These are phyloP conservation scores for Colletotrichum gloeosporioides DNA, from an alignment of 2,329 filamentous ascomycete genomes.

Conservation along the genomic window DNA sequence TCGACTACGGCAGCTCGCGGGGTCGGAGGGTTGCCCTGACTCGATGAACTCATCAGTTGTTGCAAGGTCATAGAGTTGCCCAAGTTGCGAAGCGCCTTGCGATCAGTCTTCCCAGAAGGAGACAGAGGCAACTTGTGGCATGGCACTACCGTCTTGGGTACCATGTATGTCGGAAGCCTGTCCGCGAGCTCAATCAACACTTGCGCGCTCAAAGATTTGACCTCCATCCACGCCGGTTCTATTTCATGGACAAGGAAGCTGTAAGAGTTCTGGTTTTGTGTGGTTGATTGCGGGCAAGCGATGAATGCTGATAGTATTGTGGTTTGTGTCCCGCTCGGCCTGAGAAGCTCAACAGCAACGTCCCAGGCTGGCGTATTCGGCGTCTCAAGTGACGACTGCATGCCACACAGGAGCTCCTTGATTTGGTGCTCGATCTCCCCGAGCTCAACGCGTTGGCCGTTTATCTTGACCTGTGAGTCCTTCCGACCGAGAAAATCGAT, in stretches of 20 bases:
- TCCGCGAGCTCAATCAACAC: not conserved
- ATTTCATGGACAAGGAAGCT: not conserved
- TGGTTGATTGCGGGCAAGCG: not conserved
- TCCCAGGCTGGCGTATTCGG: not conserved
- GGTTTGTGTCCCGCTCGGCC: not conserved
- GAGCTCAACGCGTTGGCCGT: constrained; percentile 23
- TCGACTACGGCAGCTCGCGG: not conserved
- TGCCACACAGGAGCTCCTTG: not conserved
- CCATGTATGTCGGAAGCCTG: constrained; percentile 14
- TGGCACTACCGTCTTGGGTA: not conserved
- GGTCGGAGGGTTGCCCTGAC: not conserved
- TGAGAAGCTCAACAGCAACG: not conserved
- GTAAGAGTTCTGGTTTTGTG: fast-evolving
- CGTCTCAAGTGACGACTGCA: not conserved
- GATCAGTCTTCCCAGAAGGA: constrained; percentile 8
- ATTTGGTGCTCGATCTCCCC: constrained; percentile 26
- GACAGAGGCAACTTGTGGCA: not conserved
- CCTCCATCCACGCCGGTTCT: not conserved
- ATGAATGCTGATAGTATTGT: not conserved
- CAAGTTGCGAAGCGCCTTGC: not conserved
- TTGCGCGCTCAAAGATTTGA: not conserved
- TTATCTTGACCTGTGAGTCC: constrained; percentile 24
- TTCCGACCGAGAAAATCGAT: constrained; percentile 19
- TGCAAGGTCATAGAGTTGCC: not conserved
- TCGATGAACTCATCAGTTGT: not conserved